A percentile compares a stretch with the other conserved stretches of the same genome.
Conservation (phyloP, 129 eudicot genomes). For the Pulicaria dysenterica region DNA sequence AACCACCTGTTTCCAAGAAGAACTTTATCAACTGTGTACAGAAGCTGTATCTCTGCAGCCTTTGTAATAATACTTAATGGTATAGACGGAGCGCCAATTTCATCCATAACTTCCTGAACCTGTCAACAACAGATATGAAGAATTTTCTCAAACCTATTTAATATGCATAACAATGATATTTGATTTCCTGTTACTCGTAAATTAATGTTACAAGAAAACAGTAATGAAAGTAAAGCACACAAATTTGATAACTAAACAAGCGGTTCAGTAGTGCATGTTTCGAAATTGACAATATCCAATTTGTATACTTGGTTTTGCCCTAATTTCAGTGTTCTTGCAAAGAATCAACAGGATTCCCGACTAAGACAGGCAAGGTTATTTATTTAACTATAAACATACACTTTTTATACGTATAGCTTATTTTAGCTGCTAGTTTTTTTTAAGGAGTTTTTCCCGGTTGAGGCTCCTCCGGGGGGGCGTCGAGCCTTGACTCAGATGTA, state of each 20-base stretch:
- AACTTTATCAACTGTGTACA: conserved; percentile 73
- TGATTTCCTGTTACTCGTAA: background rate
- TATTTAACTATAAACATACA: no score
- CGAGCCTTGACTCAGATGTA: no score
- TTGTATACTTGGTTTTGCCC: no score
- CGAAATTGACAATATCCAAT: background rate
- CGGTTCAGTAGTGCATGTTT: background rate
- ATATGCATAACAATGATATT: conserved; percentile 4
- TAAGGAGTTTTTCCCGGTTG: no score
- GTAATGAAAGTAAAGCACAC: background rate
- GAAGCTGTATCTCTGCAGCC: conserved; percentile 80
- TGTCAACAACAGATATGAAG: conserved; percentile 31
- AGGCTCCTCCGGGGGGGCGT: no score
- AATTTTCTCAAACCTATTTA: background rate
- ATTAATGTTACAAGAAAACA: background rate
- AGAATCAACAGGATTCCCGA: no score
- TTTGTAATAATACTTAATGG: conserved; percentile 63
- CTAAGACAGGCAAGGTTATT: no score
- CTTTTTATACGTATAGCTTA: no score
- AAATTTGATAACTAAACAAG: background rate
- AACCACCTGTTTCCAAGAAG: conserved; percentile 93
- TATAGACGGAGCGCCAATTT: conserved; percentile 68
- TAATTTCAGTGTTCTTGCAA: no score
- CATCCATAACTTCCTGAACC: conserved; percentile 95
- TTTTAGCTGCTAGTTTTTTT: no score